Evolutionary conservation across 1,284 basidiomycete genomes (phyloP).

Genomic region (Ceratobasidium papillatum): DNA sequence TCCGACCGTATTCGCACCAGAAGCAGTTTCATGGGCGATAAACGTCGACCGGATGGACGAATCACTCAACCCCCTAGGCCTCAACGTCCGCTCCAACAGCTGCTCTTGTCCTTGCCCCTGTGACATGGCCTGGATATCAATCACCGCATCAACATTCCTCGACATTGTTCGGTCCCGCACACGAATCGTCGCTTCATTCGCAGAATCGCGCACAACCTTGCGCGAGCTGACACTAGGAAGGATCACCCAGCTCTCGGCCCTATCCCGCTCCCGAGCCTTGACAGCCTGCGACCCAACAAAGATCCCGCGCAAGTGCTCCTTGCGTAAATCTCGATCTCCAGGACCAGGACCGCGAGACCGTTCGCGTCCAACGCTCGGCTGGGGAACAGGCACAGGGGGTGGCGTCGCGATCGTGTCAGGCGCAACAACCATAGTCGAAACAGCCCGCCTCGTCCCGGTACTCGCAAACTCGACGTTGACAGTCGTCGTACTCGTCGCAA

Average conservation of each 20-base stretch:
- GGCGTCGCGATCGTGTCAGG: constrained; percentile 25
- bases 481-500: constrained; percentile 84
- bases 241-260: constrained; percentile 30
- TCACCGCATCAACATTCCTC: constrained; percentile 77
- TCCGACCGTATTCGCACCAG: constrained; percentile 29
- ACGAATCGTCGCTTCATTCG: constrained; percentile 49
- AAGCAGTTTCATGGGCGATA: constrained; percentile 52
- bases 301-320: constrained; percentile 37
- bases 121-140: constrained; percentile 62
- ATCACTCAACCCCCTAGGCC: constrained; percentile 84
- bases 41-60: constrained; percentile 90
- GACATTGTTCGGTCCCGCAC: constrained; percentile 57
- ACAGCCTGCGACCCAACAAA: constrained; percentile 36
- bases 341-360: constrained; percentile 7
- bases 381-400: not conserved
- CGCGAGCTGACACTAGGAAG: constrained; percentile 33
- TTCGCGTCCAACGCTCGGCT: not conserved
- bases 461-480: constrained; percentile 94
- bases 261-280: constrained; percentile 38
- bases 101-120: constrained; percentile 49
- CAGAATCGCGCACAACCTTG: constrained; percentile 44
- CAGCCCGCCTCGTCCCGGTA: constrained; percentile 73
- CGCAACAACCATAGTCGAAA: constrained; percentile 60
- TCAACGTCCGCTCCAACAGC: constrained; percentile 70
- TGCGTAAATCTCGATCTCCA: constrained; percentile 18